A percentile compares a stretch with the other conserved stretches of the same genome.
Evolutionary conservation across 164 flowering plant species (phyloP).

Genomic region (Litsea cubeba): DNA sequence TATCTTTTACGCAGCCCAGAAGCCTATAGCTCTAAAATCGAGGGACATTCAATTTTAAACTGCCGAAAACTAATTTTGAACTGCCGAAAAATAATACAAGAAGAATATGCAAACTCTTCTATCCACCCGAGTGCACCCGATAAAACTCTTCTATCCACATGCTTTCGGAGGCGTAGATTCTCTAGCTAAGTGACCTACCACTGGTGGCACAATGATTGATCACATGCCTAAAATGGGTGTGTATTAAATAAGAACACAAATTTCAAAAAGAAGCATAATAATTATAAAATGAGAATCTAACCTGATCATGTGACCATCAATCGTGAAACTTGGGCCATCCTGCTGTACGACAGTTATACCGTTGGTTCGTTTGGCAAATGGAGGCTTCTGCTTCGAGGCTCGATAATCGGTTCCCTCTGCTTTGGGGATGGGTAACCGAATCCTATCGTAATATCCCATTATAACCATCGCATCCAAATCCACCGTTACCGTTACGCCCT

Average conservation of each 20-base stretch:
- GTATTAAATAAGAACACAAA: too few species aligned
- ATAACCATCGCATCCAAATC: conserved; percentile 43
- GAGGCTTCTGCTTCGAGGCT: conserved; percentile 7
- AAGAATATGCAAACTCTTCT: too few species aligned
- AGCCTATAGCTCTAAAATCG: too few species aligned
- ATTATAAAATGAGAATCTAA: neutral
- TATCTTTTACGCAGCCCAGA: too few species aligned
- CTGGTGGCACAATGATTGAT: too few species aligned
- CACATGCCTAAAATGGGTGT: too few species aligned
- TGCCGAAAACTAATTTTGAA: rapidly evolving
- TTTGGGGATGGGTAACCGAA: conserved; percentile 33
- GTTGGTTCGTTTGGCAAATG: conserved; percentile 1
- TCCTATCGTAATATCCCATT: conserved; percentile 25
- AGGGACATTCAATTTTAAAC: too few species aligned
- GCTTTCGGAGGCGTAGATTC: too few species aligned
- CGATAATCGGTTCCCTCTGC: conserved; percentile 27
- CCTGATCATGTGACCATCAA: conserved; percentile 11
- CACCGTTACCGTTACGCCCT: conserved; percentile 38
- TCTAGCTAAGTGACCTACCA: too few species aligned
- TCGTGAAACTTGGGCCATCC: conserved; percentile 9
- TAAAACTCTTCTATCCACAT: too few species aligned
- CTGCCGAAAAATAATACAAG: rapidly evolving
- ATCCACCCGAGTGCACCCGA: too few species aligned
- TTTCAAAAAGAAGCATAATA: too few species aligned
- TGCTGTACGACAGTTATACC: conserved; percentile 12